Base-by-base conservation (phyloP, 2,329 filamentous ascomycete genomes). In the Colletotrichum zoysiae region DNA sequence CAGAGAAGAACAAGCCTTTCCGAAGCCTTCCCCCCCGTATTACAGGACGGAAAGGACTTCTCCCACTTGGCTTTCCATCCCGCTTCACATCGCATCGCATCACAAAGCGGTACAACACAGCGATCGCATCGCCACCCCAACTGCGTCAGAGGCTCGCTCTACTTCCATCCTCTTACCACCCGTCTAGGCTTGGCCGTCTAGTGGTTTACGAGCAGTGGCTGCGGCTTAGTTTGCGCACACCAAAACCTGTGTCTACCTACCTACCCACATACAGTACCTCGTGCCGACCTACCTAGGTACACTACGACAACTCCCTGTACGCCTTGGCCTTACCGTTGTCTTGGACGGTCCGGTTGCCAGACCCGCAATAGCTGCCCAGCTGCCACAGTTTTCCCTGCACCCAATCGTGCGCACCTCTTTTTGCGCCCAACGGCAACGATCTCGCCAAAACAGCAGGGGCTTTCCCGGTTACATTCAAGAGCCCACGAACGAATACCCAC, bases 311-410 rank as follows among this genome's bases (percentile, higher is more conserved):
- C 20, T 18, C 33, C 33, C 48, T 62, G 46, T 62, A n/a, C 60
- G 46, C 60, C 60, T 62, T 62, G 60, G 46, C 60, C 68, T 65
- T 66, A 40, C 38, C 30, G 23, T 35, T 64, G 66, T 33, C 59
- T 51, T 68, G 53, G 30, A 73, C 71, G 69, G 68, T 65, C 64
- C 68, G 71, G 67, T 68, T 48, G 69, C 51, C 30, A 46, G 73
- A 59, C 73, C 73, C 70, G 73, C 73, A 74, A 74, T 74, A 73
- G 73, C 73, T 74, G 71, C 71, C 71, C 69, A 72, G 68, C 71
- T 72, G 53, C 70, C 69, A 74, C 69, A 68, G 50, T 60, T 71
- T 59, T 65, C 65, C 61, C 62, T 59, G 46, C 65, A 74, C 72
- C 72, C 70, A 73, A 73, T 73, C 65, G 35, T 11, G 7, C 35